Base-by-base conservation (phyloP, 192 early-diverging fungal species). In the Umbelopsis sp. region DNA sequence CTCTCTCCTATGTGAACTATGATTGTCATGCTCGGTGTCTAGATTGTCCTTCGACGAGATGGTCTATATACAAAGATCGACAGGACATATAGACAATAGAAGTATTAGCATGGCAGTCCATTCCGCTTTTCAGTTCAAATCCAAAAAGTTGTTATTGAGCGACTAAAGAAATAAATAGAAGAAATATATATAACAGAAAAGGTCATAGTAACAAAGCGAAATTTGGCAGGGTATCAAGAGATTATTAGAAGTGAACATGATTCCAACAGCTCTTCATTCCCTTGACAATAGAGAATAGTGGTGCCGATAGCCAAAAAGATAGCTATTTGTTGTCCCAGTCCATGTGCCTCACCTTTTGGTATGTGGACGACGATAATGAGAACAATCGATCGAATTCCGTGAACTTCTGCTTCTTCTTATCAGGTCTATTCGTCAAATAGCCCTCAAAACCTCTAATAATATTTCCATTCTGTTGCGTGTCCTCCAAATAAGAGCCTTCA, bases 401-500 rank as follows among this genome's bases (percentile, higher is more conserved):
- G 70, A 94, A 88, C 68, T 91, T 91, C 71, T 86, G 82, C 52
- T 89, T 87, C 64, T 87, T 84, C 23, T 85, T 81, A 33, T 84
- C 81, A 5, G 85, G 79, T 23, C 86, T 74, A 25, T 80, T 85
- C 50, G 82, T 87, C 55, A 96, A 77, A 72, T 97, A 97, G 1
- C 91, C 92, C 12, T 95, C 94, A 67, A 95, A 97, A 1, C 95
- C 95, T 45, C 87, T 82, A 47, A 96, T 90, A 67, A 97, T 90
- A 71, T 97, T 97, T 33, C 95, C 95, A 22, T 90, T 86, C 6
- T 86, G 84, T 5, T 86, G 87, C 0, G 94, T 95, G 64, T 92
- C 93, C 79, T 97, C 95, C 35, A 97, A 81, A 73, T 97, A 97
- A 10, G 91, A 91, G 1, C 91, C 91, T 74, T 97, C 95, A 77